Evolutionary conservation across 2,329 filamentous ascomycete species (phyloP).

Genomic region (Fusarium keratoplasticum): DNA sequence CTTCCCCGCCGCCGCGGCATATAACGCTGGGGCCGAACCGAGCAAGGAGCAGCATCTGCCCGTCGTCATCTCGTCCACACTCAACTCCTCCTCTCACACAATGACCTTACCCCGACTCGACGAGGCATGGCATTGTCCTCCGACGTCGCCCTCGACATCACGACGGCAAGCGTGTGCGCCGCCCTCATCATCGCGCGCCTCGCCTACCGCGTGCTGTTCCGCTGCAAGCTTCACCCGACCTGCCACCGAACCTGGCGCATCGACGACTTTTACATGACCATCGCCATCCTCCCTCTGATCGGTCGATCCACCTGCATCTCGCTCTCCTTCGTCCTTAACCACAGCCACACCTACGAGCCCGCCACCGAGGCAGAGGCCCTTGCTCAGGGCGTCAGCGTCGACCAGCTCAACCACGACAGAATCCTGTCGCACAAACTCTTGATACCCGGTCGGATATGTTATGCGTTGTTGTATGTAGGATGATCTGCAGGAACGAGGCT

Average conservation of each 20-base stretch:
- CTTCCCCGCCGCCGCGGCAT: slow-evolving; percentile 1
- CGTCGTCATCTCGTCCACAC: not conserved
- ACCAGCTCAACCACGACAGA: slow-evolving; percentile 32
- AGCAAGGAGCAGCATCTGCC: not conserved
- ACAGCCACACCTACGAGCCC: slow-evolving; percentile 38
- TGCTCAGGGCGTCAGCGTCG: slow-evolving; percentile 19
- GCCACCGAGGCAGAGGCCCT: slow-evolving; percentile 37
- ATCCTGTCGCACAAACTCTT: slow-evolving; percentile 43
- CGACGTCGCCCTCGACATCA: slow-evolving; percentile 43
- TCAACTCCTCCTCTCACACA: not conserved
- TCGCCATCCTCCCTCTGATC: slow-evolving; percentile 46
- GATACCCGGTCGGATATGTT: slow-evolving; percentile 45
- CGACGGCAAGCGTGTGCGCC: slow-evolving; percentile 44
- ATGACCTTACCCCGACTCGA: slow-evolving; percentile 7
- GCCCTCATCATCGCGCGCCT: slow-evolving; percentile 45
- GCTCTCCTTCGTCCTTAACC: slow-evolving; percentile 43
- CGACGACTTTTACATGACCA: slow-evolving; percentile 49
- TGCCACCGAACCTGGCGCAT: slow-evolving; percentile 48
- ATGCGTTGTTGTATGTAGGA: slow-evolving; percentile 40
- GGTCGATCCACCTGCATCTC: slow-evolving; percentile 43
- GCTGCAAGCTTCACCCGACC: slow-evolving; percentile 42
- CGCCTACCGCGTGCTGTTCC: slow-evolving; percentile 43
- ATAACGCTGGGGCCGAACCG: not conserved
- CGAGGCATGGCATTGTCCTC: slow-evolving; percentile 37
- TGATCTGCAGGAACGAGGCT: not conserved